Evolutionary conservation across 116 monocot genomes (phyloP).

Genomic region (Dioscorea cayenensis): DNA sequence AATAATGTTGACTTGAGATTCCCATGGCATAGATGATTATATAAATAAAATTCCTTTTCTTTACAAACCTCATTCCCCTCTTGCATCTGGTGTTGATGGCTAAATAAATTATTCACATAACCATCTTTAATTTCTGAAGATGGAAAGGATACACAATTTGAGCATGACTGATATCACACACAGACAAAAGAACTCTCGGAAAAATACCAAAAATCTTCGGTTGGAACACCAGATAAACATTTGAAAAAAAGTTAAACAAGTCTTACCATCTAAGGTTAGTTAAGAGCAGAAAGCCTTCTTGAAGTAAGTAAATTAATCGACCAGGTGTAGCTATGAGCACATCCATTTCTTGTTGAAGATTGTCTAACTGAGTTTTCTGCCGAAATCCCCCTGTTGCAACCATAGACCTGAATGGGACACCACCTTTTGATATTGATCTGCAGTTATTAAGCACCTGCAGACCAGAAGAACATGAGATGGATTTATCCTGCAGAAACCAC

Average conservation of each 20-base stretch:
- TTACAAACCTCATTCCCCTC: no score
- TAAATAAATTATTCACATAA: no score
- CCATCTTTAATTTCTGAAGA: no score
- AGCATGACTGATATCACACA: no score
- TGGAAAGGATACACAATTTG: no score
- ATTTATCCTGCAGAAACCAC: not conserved
- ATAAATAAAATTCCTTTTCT: no score
- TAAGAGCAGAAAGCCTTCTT: conserved; percentile 75
- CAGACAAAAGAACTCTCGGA: no score
- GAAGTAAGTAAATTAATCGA: conserved; percentile 66
- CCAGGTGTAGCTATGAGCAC: conserved; percentile 94
- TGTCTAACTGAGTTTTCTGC: conserved; percentile 86
- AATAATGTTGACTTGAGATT: no score
- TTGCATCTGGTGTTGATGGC: no score
- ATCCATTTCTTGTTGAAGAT: conserved; percentile 69
- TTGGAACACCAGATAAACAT: not conserved
- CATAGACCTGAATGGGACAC: conserved; percentile 89
- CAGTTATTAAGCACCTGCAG: conserved; percentile 79
- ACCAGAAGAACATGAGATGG: not conserved
- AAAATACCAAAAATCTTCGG: not conserved
- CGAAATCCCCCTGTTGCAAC: conserved; percentile 92
- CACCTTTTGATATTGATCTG: conserved; percentile 67
- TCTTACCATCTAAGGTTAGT: conserved; percentile 66
- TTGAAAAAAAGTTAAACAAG: not conserved
- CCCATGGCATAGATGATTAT: no score